Percentiles rank a stretch among this genome's conserved stretches.
phyloP scores from a whole-genome alignment of 176 grass and related monocot genomes.

The Musa itinerans region DNA sequence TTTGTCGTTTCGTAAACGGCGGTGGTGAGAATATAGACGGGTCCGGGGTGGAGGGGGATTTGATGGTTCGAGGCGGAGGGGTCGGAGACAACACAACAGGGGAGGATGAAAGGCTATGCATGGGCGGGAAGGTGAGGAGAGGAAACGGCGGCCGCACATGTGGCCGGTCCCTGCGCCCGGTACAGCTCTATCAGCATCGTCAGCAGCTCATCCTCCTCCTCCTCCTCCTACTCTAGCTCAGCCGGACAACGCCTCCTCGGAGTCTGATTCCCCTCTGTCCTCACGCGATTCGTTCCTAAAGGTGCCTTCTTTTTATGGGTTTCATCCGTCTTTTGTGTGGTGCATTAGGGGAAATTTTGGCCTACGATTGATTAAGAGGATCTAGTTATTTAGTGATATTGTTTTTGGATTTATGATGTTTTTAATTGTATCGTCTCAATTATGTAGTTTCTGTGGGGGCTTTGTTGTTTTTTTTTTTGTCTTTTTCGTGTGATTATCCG shows the following conservation, averaged over 20 bases:
- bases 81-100: constrained; percentile 30
- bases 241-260: constrained; percentile 15
- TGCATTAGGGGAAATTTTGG: constrained; percentile 5
- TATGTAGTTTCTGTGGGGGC: background rate
- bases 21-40: constrained; percentile 5
- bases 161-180: constrained; percentile 58
- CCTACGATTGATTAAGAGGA: background rate
- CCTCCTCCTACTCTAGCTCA: constrained; percentile 25
- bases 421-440: background rate
- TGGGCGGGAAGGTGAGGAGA: constrained; percentile 59
- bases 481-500: background rate
- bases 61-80: constrained; percentile 62
- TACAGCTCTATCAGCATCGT: constrained; percentile 23
- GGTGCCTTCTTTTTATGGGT: constrained; percentile 40
- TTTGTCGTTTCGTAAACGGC: background rate
- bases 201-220: constrained; percentile 9
- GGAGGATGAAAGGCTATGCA: constrained; percentile 88
- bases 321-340: constrained; percentile 12
- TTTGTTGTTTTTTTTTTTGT: background rate
- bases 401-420: background rate
- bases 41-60: constrained; percentile 22
- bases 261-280: constrained; percentile 25
- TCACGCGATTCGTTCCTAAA: constrained; percentile 59
- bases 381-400: background rate
- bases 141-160: constrained; percentile 69